phyloP scores from a whole-genome alignment of 257 asterid species.

The Petunia axillaris region DNA sequence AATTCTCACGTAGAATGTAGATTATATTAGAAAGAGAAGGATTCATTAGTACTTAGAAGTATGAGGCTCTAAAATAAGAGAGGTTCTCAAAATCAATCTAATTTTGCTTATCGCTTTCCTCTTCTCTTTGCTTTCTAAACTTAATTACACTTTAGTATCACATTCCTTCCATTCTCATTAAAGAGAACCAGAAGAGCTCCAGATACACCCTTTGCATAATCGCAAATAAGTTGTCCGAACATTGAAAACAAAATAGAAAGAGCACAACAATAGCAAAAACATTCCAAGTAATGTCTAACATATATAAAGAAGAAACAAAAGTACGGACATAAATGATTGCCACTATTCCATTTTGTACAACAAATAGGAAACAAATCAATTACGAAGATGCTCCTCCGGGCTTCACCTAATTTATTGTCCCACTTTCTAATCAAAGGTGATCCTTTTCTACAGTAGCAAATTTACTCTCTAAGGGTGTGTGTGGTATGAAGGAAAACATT shows the following conservation, averaged over 20 bases:
- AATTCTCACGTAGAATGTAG: no score
- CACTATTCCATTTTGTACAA: background rate
- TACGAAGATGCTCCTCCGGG: background rate
- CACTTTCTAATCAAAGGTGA: background rate
- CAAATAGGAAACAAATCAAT: background rate
- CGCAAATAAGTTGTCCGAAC: background rate
- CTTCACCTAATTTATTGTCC: slow-evolving; percentile 11
- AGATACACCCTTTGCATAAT: background rate
- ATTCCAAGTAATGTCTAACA: background rate
- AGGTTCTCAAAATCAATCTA: slow-evolving; percentile 4
- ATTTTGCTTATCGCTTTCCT: background rate
- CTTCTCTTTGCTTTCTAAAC: background rate
- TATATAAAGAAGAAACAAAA: background rate
- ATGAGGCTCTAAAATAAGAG: background rate
- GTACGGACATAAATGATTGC: background rate
- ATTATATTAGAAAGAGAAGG: background rate
- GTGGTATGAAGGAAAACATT: no score
- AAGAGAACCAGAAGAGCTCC: background rate
- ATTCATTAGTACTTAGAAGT: background rate
- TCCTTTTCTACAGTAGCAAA: background rate
- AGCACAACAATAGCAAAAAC: background rate
- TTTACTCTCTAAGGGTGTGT: no score
- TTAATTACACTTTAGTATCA: background rate
- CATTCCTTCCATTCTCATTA: background rate
- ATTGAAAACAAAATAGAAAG: background rate